Conservation (phyloP, 2,329 filamentous ascomycete genomes). For the Kalmusia sp. region DNA sequence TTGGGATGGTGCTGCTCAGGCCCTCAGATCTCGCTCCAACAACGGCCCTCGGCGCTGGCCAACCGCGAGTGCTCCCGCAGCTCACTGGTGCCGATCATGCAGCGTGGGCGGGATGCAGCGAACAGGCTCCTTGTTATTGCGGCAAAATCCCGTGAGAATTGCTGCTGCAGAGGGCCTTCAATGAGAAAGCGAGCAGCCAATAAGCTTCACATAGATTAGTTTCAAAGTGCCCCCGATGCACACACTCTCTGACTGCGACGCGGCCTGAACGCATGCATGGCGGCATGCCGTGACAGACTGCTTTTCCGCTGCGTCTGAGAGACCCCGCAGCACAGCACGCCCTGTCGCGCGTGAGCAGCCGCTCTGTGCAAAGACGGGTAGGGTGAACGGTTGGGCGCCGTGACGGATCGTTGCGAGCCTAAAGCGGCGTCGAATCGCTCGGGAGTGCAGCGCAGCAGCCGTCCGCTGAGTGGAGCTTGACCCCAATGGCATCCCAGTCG, state of each 20-base stretch:
- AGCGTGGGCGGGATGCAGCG: conserved; percentile 40
- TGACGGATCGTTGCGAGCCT: not conserved
- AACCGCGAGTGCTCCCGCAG: conserved; percentile 37
- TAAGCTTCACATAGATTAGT: conserved; percentile 43
- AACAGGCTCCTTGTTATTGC: conserved; percentile 43
- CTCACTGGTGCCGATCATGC: conserved; percentile 46
- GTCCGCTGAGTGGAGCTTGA: conserved; percentile 27
- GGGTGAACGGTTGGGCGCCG: not conserved
- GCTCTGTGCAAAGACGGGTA: not conserved
- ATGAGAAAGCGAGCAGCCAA: conserved; percentile 32
- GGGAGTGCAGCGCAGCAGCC: conserved; percentile 26
- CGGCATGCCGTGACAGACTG: conserved; percentile 16
- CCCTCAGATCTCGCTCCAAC: conserved; percentile 26
- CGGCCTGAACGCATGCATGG: conserved; percentile 30
- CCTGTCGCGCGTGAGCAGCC: not conserved
- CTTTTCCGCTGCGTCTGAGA: conserved; percentile 25
- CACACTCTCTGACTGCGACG: conserved; percentile 35
- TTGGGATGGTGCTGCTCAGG: conserved; percentile 15
- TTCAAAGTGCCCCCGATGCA: conserved; percentile 40
- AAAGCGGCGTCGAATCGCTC: conserved; percentile 4
- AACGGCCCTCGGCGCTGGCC: conserved; percentile 25
- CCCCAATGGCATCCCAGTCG: conserved; percentile 25
- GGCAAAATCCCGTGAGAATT: conserved; percentile 39
- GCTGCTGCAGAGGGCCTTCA: conserved; percentile 40
- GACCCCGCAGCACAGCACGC: conserved; percentile 4